Evolutionary conservation across 163 green algal genomes (phyloP), one percentile per base, ranked within the genome.

Genomic region (Prototheca stagnorum): DNA sequence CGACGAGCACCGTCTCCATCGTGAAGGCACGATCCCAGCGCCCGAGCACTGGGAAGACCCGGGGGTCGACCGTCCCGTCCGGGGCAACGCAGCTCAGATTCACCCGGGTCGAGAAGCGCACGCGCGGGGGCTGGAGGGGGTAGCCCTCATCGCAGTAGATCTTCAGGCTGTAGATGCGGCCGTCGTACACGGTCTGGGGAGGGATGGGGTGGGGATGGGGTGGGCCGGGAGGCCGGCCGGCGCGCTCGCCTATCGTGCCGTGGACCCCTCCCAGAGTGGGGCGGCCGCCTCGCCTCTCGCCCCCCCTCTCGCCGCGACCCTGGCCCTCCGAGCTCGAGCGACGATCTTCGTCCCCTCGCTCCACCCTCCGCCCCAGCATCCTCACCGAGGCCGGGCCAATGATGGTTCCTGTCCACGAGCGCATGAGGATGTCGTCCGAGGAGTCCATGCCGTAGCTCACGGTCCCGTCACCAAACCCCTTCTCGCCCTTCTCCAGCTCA

Each of bases 401-500:
- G 53, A 99, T 96, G n/a, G 88, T 96, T n/a, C 89, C 88, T 14
- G 75, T 94, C 91, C 91, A 99, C 64, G 79, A 76, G 27, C 69
- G 64, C 85, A 99, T 94, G 11, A 88, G 54, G 44, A 94, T 72
- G 58, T 97, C 87, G 20, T 96, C 89, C 21, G 58, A 51, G 51
- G 93, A 82, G 34, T 92, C 83, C 76, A 99, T 84, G 22, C 90
- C 90, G 74, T 97, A 97, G 36, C 62, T 84, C 12, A 97, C 88
- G 1, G 80, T 90, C 21, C 90, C 86, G 68, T 98, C 89, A 9
- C 85, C 86, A 44, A 93, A 81, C 23, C 89, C 90, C 61, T 99
- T 99, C 72, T 99, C 91, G 1, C 89, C 91, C 39, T 82, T 82
- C 50, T 99, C 91, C 37, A 99, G 77, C 75, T 99, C 91, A 46